phyloP scores from a whole-genome alignment of 495 filamentous ascomycete species.

The Talaromyces liani region DNA sequence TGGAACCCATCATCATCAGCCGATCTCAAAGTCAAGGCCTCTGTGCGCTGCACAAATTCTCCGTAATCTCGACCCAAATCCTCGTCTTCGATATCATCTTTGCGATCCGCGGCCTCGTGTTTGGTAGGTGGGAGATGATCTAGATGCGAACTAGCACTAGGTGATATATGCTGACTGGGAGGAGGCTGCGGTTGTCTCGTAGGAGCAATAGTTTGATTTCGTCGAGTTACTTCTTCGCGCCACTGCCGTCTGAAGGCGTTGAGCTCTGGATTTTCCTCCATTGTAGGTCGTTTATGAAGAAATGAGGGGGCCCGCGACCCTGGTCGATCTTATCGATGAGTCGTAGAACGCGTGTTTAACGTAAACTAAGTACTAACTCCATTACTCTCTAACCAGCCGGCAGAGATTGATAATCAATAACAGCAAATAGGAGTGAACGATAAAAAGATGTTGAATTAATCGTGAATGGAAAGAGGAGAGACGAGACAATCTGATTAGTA shows the following conservation, averaged over 20 bases:
- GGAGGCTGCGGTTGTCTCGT: conserved; percentile 15
- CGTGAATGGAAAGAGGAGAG: too few relatives aligned
- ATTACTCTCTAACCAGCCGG: not conserved
- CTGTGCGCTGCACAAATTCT: conserved; percentile 34
- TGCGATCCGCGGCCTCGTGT: conserved; percentile 26
- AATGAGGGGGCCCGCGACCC: not conserved
- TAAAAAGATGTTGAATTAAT: not conserved
- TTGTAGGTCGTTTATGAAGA: conserved; percentile 16
- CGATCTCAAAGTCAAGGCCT: conserved; percentile 22
- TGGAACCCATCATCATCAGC: conserved; percentile 27
- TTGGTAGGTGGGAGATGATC: conserved; percentile 26
- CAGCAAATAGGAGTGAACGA: not conserved
- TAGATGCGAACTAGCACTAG: conserved; percentile 16
- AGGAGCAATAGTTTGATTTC: conserved; percentile 24
- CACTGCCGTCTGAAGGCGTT: conserved; percentile 76
- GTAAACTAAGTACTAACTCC: not conserved
- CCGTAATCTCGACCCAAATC: conserved; percentile 33
- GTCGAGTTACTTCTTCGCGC: conserved; percentile 68
- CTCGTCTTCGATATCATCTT: conserved; percentile 33
- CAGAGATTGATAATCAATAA: not conserved
- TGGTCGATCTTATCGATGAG: not conserved
- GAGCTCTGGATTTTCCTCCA: conserved; percentile 65
- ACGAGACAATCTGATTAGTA: not conserved
- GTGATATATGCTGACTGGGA: conserved; percentile 15
- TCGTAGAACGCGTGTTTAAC: not conserved